These are phyloP conservation scores for Picea sitchensis DNA, from an alignment of 75 land plant genomes.

Conservation along the genomic window DNA sequence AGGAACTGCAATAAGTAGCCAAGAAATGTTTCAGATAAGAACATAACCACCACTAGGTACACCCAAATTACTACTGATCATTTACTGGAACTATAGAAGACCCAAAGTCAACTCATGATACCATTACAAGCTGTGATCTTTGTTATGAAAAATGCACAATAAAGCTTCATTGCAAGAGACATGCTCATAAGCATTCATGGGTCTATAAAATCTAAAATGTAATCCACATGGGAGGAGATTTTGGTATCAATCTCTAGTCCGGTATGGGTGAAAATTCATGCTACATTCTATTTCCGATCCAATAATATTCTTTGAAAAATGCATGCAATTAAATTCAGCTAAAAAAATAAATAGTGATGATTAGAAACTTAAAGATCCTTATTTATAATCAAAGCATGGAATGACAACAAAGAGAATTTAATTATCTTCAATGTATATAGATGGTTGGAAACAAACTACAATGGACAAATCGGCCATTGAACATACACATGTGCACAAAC, in stretches of 20 bases:
- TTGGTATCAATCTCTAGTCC: background rate
- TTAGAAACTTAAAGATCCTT: background rate
- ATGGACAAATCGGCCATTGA: too few species aligned
- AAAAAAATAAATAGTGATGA: background rate
- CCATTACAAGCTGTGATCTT: background rate
- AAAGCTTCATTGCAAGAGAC: background rate
- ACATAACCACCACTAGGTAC: background rate
- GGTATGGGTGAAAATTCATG: background rate
- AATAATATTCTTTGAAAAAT: constrained; percentile 1
- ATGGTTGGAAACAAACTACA: too few species aligned
- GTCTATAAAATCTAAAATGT: background rate
- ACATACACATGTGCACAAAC: too few species aligned
- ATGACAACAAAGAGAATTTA: background rate
- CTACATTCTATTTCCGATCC: background rate
- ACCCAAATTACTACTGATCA: background rate
- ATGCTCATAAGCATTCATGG: background rate
- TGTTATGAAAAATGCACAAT: background rate
- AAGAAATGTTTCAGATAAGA: constrained; percentile 9
- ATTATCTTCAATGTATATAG: background rate
- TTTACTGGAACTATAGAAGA: background rate
- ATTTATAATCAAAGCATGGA: background rate
- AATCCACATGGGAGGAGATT: background rate
- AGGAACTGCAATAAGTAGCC: constrained; percentile 63
- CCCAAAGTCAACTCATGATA: background rate
- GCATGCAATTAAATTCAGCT: background rate